Base-by-base conservation (phyloP, 345 rosid species). In the Populus nigra region DNA sequence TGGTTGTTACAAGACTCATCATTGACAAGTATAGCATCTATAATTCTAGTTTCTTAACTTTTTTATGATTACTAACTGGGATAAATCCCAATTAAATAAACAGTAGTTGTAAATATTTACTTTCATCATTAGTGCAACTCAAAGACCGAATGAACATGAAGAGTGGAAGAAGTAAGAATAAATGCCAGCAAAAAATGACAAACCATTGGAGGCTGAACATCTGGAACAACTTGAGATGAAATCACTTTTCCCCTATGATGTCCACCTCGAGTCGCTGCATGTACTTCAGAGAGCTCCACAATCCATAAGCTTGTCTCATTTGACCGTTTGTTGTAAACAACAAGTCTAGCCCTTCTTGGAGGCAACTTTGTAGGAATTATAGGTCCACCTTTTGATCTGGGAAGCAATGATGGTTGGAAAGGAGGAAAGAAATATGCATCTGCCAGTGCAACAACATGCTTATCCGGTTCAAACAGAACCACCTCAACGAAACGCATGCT, bases 341-440 rank as follows among this genome's bases (percentile, higher is more conserved):
- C 79, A 72, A 92, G 91, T 77, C 93, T 91, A 73, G 97, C 98
- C 82, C 89, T 84, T 83, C 98, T 89, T 12, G 97, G 88, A 83
- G 97, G 98, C 78, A 94, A 91, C 86, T 91, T 94, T 84, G 86
- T 88, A 39, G 97, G 97, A 80, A 94, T 89, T 69, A 92, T 71
- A 43, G 96, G 94, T 35, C 96, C 98, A 77, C 91, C 89, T 88
- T 91, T 94, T 55, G 84, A 85, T 85, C 91, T 91, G n/a, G 91
- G 93, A 79, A 94, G 90, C 65, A 94, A 76, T 11, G 98, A 94
- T 73, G 97, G 94, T 81, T 94, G 97, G 87, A 94, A 92, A 15
- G 98, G 98, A 25, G 98, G 97, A 79, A 94, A 94, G 82, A 94
- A 94, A 81, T 94, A 91, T 65, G 97, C 97, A 88, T 94, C 97